Evolutionary conservation across 805 yeast genomes (phyloP).

Genomic region (Lipomyces starkeyi): DNA sequence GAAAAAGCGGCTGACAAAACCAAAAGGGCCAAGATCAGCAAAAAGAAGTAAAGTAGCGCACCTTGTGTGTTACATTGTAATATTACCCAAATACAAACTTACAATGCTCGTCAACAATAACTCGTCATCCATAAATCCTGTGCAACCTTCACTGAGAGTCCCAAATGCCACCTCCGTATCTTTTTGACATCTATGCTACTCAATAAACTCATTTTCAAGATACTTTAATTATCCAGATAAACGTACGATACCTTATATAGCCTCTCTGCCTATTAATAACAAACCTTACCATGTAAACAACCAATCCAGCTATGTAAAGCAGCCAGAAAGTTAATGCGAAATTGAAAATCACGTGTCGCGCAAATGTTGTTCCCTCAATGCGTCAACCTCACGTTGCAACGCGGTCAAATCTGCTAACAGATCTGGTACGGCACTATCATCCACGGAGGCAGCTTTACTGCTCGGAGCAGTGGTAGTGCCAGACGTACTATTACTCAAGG

Average conservation of each 20-base stretch:
- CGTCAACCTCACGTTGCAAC: slow-evolving; percentile 36
- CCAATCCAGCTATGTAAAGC: neutral
- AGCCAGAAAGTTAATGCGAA: neutral
- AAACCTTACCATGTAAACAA: no score
- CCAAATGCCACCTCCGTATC: neutral
- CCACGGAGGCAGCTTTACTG: slow-evolving; percentile 7
- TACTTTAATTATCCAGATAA: neutral
- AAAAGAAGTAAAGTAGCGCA: slow-evolving; percentile 13
- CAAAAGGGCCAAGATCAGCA: slow-evolving; percentile 33
- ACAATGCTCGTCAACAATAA: neutral
- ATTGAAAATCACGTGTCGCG: neutral
- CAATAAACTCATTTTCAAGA: neutral
- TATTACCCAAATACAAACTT: neutral
- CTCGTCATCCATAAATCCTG: neutral
- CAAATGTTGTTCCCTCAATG: slow-evolving; percentile 26
- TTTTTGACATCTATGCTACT: neutral
- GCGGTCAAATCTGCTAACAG: slow-evolving; percentile 37
- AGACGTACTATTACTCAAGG: neutral
- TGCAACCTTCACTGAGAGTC: neutral
- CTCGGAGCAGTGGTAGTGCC: slow-evolving; percentile 1
- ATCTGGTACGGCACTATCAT: slow-evolving; percentile 25
- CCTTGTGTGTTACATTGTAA: neutral
- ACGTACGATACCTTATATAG: neutral
- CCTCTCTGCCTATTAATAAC: neutral
- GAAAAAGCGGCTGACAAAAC: slow-evolving; percentile 35